Evolutionary conservation across 2,329 filamentous ascomycete genomes (phyloP), one percentile per base, ranked within the genome.

Genomic region (Pestalotiopsis sp.): DNA sequence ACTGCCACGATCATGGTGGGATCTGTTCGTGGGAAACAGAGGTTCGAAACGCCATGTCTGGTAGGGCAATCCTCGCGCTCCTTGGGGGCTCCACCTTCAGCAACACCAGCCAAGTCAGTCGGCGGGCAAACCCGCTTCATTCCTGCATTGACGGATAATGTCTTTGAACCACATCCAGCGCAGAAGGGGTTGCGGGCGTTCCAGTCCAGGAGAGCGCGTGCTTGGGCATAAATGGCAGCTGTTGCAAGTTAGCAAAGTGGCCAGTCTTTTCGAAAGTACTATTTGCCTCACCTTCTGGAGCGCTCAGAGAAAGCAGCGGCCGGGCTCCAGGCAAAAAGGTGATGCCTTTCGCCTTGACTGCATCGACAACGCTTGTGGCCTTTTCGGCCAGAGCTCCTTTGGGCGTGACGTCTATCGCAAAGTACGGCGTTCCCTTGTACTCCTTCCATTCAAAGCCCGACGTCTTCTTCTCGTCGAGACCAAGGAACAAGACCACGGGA

Each of bases 1-100:
- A 98, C 91, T 0, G 94, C 95, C 81, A 97, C 94, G 81, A 99
- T 99, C 78, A 98, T 94, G 35, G 94, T 97, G 1, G 94, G 94
- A 74, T 98, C 94, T 1, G 95, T 98, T 64, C 94, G 89, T 2
- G 95, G 95, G 84, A 98, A 98, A 75, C 87, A 91, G 65, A 98
- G 85, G 80, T 99, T 99, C 39, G 94, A 97, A 59, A 99, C 83
- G 30, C 93, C 94, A 52, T 89, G 91, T 66, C 96, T 89, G 0
- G 94, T 97, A 7, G 88, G 90, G 80, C 96, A 99, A 20, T 91
- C 86, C 1, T 85, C 86, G 9, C 94, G 89, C 56, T 87, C 82
- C 30, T 79, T 78, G 9, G 85, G 79, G 14, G 79, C 77, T 26
- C 78, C 78, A 55, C 76, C 79, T 67, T 75, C 76, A 26, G 77